Evolutionary conservation across 305 asterid species (phyloP).

Genomic region (Striga hermonthica): DNA sequence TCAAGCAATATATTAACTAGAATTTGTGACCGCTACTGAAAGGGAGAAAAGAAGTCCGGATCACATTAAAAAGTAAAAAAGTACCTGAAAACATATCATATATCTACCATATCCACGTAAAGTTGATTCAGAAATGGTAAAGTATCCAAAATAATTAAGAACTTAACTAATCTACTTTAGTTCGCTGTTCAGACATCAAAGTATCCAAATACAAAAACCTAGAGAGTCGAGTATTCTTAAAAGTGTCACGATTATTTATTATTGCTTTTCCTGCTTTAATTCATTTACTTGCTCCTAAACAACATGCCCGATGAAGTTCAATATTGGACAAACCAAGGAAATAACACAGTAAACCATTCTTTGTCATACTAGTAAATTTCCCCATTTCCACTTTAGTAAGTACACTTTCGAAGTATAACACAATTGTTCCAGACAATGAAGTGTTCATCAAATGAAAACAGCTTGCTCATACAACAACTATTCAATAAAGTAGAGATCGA

Average conservation of each 20-base stretch:
- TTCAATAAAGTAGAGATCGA: neutral
- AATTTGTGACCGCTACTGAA: neutral
- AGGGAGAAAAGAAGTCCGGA: neutral
- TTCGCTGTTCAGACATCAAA: constrained; percentile 12
- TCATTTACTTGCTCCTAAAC: constrained; percentile 10
- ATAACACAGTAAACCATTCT: neutral
- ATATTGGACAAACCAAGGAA: constrained; percentile 9
- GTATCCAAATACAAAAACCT: constrained; percentile 18
- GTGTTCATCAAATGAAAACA: neutral
- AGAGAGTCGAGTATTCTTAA: neutral
- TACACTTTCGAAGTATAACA: neutral
- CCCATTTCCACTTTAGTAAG: neutral
- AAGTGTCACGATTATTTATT: constrained; percentile 2
- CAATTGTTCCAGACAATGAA: neutral
- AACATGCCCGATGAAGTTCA: constrained; percentile 25
- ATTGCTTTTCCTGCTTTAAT: constrained; percentile 18
- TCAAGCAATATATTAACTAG: constrained; percentile 26
- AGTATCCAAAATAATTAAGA: neutral
- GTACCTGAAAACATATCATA: neutral
- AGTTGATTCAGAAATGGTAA: neutral
- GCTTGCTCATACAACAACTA: neutral
- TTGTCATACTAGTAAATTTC: neutral
- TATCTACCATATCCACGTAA: constrained; percentile 20
- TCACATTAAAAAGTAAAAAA: neutral
- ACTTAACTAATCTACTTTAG: constrained; percentile 6